These are phyloP conservation scores for Trifolium pratense DNA, from an alignment of 306 rosid species.

Conservation along the genomic window DNA sequence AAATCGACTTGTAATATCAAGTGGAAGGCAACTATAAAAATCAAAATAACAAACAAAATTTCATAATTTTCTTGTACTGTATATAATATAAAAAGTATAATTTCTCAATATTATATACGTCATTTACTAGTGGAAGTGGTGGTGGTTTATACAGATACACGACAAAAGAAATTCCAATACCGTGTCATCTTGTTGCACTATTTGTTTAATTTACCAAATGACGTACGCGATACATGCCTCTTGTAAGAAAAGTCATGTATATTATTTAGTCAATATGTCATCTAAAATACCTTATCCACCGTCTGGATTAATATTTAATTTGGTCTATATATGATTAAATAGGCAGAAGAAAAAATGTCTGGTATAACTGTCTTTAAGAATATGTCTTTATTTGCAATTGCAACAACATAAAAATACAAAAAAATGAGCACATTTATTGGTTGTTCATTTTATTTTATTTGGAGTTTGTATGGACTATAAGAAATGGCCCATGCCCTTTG, in stretches of 20 bases:
- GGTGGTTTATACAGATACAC: no score
- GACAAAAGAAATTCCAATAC: no score
- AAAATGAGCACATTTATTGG: constrained; percentile 29
- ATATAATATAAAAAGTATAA: no score
- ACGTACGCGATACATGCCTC: neutral
- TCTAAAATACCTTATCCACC: constrained; percentile 22
- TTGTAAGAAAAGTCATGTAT: no score
- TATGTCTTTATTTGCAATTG: constrained; percentile 24
- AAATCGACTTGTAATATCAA: no score
- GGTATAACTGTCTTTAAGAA: constrained; percentile 24
- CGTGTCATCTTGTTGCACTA: neutral
- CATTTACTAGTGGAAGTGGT: no score
- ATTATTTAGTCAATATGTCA: no score
- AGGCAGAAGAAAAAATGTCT: constrained; percentile 12
- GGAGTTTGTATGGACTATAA: neutral
- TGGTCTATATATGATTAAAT: neutral
- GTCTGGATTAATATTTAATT: constrained; percentile 27
- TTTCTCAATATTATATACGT: no score
- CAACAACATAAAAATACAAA: constrained; percentile 26
- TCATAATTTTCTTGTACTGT: no score
- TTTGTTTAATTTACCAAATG: constrained; percentile 3
- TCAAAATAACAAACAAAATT: no score
- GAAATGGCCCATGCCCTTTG: constrained; percentile 4
- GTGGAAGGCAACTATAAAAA: no score
- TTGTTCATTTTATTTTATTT: neutral